Percentiles rank a stretch among this genome's conserved stretches.
Evolutionary conservation across 441 rosid genomes (phyloP).

Genomic region (Gossypium schwendimanii): DNA sequence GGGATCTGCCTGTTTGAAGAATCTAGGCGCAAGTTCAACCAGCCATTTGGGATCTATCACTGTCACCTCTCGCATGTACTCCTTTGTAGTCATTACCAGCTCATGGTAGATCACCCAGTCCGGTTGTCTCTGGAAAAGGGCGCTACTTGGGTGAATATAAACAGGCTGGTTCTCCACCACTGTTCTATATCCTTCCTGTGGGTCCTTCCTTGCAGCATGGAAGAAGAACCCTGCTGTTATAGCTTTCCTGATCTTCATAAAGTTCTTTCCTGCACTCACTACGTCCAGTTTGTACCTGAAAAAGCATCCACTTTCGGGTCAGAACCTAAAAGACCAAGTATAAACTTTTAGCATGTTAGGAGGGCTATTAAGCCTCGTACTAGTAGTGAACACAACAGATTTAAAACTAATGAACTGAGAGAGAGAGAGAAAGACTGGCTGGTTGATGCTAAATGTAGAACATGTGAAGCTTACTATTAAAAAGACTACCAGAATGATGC

Average conservation of each 20-base stretch:
- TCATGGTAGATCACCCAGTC: constrained; percentile 96
- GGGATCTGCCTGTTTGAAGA: constrained; percentile 63
- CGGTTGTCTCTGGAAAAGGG: constrained; percentile 92
- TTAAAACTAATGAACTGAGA: not conserved
- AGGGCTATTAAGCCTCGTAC: not conserved
- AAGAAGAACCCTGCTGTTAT: constrained; percentile 7
- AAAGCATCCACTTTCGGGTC: not conserved
- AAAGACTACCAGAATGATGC: not conserved
- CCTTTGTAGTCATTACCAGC: constrained; percentile 83
- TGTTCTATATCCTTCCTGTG: constrained; percentile 88
- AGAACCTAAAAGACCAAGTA: not conserved
- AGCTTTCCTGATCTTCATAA: constrained; percentile 24
- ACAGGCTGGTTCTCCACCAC: constrained; percentile 91
- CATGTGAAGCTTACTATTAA: not conserved
- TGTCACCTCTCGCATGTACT: constrained; percentile 48
- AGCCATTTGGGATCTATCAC: constrained; percentile 68
- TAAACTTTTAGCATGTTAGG: not conserved
- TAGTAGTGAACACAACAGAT: not conserved
- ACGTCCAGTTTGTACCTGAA: constrained; percentile 79
- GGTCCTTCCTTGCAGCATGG: constrained; percentile 25
- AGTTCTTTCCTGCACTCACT: constrained; percentile 79
- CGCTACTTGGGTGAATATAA: constrained; percentile 89
- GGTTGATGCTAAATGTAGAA: not conserved
- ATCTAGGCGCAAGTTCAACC: constrained; percentile 60
- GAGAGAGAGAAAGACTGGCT: not conserved